phyloP scores from a whole-genome alignment of 2,329 filamentous ascomycete genomes.

The Grosmannia penicillata region DNA sequence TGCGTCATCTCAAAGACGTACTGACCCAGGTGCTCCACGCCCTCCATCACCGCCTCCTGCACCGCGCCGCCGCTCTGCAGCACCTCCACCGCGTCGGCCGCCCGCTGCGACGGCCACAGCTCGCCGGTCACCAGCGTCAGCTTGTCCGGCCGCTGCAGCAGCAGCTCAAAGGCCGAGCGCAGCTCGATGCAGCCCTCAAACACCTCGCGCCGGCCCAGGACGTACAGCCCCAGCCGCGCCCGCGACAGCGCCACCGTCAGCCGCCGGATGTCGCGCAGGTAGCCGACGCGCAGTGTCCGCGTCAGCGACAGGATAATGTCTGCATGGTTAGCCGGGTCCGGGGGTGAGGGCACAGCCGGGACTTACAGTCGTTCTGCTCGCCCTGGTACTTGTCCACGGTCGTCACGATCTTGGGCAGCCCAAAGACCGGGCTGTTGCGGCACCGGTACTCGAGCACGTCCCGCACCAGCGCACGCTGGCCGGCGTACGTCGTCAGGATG shows the following conservation, averaged over 20 bases:
- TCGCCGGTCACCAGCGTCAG: conserved; percentile 72
- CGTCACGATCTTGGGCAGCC: conserved; percentile 74
- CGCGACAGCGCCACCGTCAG: conserved; percentile 90
- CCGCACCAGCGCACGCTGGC: conserved; percentile 73
- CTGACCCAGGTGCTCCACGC: conserved; percentile 85
- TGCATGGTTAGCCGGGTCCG: conserved; percentile 18
- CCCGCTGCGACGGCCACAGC: conserved; percentile 58
- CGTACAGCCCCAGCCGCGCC: conserved; percentile 79
- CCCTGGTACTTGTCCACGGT: conserved; percentile 99
- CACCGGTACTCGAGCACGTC: conserved; percentile 80
- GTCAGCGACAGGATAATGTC: conserved; percentile 90
- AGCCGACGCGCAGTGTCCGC: conserved; percentile 76
- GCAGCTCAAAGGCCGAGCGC: conserved; percentile 65
- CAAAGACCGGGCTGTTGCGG: conserved; percentile 70
- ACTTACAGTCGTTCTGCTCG: conserved; percentile 95
- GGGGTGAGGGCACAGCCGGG: background rate
- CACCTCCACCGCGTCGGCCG: conserved; percentile 28
- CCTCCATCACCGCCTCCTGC: conserved; percentile 63
- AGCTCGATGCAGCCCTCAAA: conserved; percentile 86
- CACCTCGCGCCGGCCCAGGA: conserved; percentile 74
- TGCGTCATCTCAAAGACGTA: conserved; percentile 96
- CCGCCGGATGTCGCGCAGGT: conserved; percentile 82
- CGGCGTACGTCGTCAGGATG: conserved; percentile 87
- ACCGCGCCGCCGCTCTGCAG: conserved; percentile 45
- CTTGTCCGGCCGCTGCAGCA: conserved; percentile 67